A percentile compares a stretch with the other conserved stretches of the same genome.
Evolutionary conservation across 805 yeast genomes (phyloP).

Genomic region (Yarrowia sp.): DNA sequence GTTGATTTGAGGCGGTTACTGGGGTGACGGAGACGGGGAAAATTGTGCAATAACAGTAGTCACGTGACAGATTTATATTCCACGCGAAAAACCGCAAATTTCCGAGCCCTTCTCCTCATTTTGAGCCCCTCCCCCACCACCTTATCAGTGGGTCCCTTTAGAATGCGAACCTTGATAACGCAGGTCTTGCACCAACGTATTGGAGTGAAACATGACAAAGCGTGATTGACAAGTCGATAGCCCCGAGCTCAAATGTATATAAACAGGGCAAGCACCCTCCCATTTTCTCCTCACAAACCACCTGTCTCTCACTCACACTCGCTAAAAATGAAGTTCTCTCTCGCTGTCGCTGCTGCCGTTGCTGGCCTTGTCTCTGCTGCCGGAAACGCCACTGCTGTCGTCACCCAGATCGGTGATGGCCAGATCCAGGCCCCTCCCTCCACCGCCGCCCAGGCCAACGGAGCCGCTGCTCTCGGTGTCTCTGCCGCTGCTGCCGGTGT

Average conservation of each 20-base stretch:
- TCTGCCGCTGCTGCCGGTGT: constrained; percentile 32
- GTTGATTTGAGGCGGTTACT: too few species aligned
- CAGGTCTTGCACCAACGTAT: not conserved
- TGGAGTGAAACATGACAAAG: constrained; percentile 8
- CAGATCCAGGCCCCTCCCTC: constrained; percentile 38
- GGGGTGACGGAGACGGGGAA: too few species aligned
- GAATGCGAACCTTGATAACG: constrained; percentile 26
- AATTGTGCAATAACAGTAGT: not conserved
- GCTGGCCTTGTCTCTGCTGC: constrained; percentile 24
- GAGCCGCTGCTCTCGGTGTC: constrained; percentile 26
- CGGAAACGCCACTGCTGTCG: constrained; percentile 30
- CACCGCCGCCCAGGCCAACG: constrained; percentile 33
- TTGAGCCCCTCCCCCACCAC: not conserved
- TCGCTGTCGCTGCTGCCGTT: constrained; percentile 32
- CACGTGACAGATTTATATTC: not conserved
- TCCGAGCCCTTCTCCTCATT: not conserved
- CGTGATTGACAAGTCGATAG: not conserved
- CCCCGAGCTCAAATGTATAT: not conserved
- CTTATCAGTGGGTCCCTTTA: constrained; percentile 24
- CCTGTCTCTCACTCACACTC: not conserved
- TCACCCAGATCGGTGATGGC: constrained; percentile 37
- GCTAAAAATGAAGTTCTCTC: constrained; percentile 29
- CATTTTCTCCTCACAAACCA: not conserved
- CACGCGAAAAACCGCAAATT: too few species aligned
- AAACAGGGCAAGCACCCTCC: not conserved